Evolutionary conservation across 805 yeast species (phyloP).

Genomic region (Brettanomyces nanus): DNA sequence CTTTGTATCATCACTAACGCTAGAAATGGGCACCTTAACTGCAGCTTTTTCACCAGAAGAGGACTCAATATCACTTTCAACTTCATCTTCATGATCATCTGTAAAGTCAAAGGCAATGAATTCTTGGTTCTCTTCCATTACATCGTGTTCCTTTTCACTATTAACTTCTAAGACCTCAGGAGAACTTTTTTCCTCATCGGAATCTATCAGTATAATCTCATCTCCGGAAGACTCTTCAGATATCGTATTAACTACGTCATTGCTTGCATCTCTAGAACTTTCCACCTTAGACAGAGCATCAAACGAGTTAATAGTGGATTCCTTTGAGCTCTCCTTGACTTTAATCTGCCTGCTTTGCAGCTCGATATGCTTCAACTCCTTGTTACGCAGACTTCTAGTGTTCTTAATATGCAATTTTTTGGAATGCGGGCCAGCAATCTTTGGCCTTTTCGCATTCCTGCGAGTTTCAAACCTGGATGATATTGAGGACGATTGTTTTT

Average conservation of each 20-base stretch:
- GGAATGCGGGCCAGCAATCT: too few relatives aligned
- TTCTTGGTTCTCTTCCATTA: conserved; percentile 38
- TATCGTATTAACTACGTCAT: neutral
- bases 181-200: too few relatives aligned
- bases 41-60: conserved; percentile 11
- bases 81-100: conserved; percentile 33
- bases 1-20: conserved; percentile 38
- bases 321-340: neutral
- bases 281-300: neutral
- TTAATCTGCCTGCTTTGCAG: neutral
- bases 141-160: conserved; percentile 20
- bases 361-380: neutral
- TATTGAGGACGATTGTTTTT: too few relatives aligned
- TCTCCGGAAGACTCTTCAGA: neutral
- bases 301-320: neutral
- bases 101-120: conserved; percentile 49
- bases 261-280: neutral
- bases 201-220: conserved; percentile 1
- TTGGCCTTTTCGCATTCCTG: too few relatives aligned
- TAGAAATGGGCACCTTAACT: conserved; percentile 17
- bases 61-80: conserved; percentile 29
- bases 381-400: neutral
- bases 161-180: too few relatives aligned
- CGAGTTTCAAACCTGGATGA: too few relatives aligned
- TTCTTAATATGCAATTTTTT: too few relatives aligned